Evolutionary conservation across 2,329 filamentous ascomycete genomes (phyloP).

Genomic region (Paecilomyces dactylethromorphus): DNA sequence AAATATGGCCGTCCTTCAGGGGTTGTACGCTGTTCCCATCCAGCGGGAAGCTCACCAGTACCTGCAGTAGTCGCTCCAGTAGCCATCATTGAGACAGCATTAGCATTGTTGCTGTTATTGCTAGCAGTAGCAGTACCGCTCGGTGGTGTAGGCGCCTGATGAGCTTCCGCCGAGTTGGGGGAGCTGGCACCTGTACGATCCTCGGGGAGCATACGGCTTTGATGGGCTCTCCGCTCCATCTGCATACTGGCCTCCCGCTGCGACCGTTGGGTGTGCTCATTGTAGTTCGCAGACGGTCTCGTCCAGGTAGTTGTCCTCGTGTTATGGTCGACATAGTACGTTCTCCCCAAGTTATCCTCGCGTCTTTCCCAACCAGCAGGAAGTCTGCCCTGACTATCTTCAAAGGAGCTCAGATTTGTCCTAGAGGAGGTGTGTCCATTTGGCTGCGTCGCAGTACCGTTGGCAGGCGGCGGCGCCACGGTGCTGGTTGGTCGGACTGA

Average conservation of each 20-base stretch:
- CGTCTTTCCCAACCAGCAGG: constrained; percentile 93
- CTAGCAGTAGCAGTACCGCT: too few species aligned
- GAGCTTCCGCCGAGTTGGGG: constrained; percentile 60
- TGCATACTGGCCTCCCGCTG: constrained; percentile 87
- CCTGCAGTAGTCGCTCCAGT: constrained; percentile 92
- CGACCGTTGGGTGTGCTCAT: constrained; percentile 66
- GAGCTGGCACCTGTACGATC: constrained; percentile 92
- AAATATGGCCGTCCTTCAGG: constrained; percentile 94
- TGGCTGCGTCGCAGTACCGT: constrained; percentile 31
- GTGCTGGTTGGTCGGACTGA: constrained; percentile 31
- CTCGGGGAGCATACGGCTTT: constrained; percentile 91
- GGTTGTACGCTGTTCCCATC: constrained; percentile 94
- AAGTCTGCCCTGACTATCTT: constrained; percentile 88
- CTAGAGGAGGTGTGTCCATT: constrained; percentile 32
- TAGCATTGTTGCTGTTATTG: constrained; percentile 35
- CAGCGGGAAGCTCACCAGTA: constrained; percentile 86
- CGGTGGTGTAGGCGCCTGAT: constrained; percentile 38
- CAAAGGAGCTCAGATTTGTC: constrained; percentile 77
- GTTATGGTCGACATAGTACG: constrained; percentile 98
- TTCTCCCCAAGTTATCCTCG: constrained; percentile 89
- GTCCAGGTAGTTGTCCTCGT: constrained; percentile 96
- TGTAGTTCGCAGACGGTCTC: constrained; percentile 72
- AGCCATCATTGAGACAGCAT: constrained; percentile 78
- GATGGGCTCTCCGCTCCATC: constrained; percentile 85
- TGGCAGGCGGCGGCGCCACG: constrained; percentile 33